Percentiles rank a stretch among this genome's conserved stretches.
phyloP scores from a whole-genome alignment of 257 asterid genomes.

The Gardenia jasminoides region DNA sequence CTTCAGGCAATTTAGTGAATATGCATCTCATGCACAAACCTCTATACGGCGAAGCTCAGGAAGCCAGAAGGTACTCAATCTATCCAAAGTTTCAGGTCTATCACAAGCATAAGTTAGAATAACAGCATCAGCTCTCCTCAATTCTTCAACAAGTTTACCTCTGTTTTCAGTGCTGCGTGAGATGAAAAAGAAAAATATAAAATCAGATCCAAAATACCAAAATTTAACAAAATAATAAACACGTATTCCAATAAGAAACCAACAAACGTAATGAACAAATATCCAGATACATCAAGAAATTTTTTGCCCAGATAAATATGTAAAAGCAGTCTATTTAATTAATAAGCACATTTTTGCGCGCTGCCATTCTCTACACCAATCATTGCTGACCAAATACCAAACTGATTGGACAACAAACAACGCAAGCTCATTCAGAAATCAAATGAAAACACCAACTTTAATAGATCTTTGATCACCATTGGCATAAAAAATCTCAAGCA shows the following conservation, averaged over 20 bases:
- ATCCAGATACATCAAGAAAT: background rate
- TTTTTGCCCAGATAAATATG: background rate
- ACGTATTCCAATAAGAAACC: background rate
- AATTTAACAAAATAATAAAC: background rate
- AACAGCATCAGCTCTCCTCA: constrained; percentile 80
- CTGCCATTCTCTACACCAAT: background rate
- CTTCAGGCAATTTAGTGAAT: background rate
- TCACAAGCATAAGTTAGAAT: constrained; percentile 93
- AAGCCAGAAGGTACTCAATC: constrained; percentile 95
- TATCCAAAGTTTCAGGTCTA: constrained; percentile 82
- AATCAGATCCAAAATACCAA: background rate
- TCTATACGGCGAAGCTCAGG: constrained; percentile 90
- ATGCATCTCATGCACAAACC: constrained; percentile 41
- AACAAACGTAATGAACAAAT: background rate
- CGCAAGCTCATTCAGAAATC: background rate
- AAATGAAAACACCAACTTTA: background rate
- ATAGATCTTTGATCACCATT: background rate
- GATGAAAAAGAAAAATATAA: constrained; percentile 5
- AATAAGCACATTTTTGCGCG: background rate
- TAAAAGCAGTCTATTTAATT: background rate
- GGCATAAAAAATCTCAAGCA: background rate
- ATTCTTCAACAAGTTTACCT: constrained; percentile 70
- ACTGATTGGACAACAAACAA: background rate
- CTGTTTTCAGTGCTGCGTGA: constrained; percentile 68
- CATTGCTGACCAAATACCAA: background rate